phyloP scores from a whole-genome alignment of 768 basidiomycete species.

The Roridomyces roridus region DNA sequence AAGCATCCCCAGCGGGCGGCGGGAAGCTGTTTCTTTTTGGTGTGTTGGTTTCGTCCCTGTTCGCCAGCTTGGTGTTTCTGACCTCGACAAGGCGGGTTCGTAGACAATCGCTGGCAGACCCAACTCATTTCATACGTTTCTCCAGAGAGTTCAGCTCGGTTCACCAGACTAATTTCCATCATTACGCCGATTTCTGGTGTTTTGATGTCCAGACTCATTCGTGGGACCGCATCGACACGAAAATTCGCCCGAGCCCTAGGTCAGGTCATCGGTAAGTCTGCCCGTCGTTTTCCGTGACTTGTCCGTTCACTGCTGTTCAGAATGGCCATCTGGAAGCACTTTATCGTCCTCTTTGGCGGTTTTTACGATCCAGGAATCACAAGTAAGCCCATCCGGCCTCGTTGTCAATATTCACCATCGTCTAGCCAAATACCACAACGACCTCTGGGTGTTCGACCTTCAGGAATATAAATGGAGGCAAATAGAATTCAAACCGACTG shows the following conservation, averaged over 20 bases:
- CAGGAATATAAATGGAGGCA: slow-evolving; percentile 88
- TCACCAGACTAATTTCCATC: slow-evolving; percentile 84
- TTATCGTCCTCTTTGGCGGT: slow-evolving; percentile 86
- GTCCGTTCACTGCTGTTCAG: slow-evolving; percentile 39
- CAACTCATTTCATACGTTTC: slow-evolving; percentile 27
- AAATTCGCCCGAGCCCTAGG: slow-evolving; percentile 76
- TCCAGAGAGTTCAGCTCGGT: slow-evolving; percentile 89
- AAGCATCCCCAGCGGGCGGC: slow-evolving; percentile 73
- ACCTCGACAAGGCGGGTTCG: slow-evolving; percentile 1
- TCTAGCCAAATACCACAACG: slow-evolving; percentile 80
- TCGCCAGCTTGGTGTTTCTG: neutral
- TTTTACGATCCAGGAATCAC: slow-evolving; percentile 88
- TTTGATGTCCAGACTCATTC: slow-evolving; percentile 80
- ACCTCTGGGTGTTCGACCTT: slow-evolving; percentile 86
- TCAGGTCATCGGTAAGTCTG: slow-evolving; percentile 76
- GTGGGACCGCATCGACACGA: slow-evolving; percentile 92
- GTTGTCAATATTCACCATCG: neutral
- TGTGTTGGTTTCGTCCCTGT: slow-evolving; percentile 30
- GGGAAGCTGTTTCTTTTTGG: slow-evolving; percentile 89
- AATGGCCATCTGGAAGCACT: slow-evolving; percentile 92
- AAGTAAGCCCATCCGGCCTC: slow-evolving; percentile 50
- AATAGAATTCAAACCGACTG: slow-evolving; percentile 73
- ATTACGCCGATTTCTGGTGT: slow-evolving; percentile 80
- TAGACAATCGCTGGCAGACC: slow-evolving; percentile 1
- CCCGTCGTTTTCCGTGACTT: neutral